Evolutionary conservation across 768 basidiomycete genomes (phyloP).

Genomic region (Obba rivulosa): DNA sequence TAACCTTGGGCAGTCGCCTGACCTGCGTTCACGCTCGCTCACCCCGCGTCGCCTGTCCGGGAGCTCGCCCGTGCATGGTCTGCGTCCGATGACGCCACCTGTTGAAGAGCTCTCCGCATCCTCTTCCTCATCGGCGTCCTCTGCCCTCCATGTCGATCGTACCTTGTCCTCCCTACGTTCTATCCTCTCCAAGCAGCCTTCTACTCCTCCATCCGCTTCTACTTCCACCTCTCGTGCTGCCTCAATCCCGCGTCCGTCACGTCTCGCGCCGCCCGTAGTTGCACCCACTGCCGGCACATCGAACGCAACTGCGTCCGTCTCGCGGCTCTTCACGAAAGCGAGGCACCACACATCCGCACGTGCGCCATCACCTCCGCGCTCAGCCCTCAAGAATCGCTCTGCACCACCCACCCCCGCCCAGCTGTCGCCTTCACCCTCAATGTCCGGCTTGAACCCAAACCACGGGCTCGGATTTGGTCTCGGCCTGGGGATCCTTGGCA

Average conservation of each 20-base stretch:
- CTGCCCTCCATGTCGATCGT: slow-evolving; percentile 55
- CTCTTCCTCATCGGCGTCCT: slow-evolving; percentile 49
- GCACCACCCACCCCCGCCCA: slow-evolving; percentile 26
- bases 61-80: slow-evolving; percentile 12
- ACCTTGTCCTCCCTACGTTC: slow-evolving; percentile 64
- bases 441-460: slow-evolving; percentile 7
- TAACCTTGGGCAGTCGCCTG: neutral
- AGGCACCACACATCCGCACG: slow-evolving; percentile 57
- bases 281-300: slow-evolving; percentile 54
- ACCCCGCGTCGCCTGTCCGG: slow-evolving; percentile 22
- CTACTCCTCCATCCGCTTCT: neutral
- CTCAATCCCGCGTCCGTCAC: slow-evolving; percentile 31
- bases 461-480: slow-evolving; percentile 8
- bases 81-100: slow-evolving; percentile 48
- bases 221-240: slow-evolving; percentile 26
- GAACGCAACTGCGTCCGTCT: slow-evolving; percentile 72
- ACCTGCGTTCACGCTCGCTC: slow-evolving; percentile 21
- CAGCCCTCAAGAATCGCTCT: slow-evolving; percentile 37
- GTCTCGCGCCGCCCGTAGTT: slow-evolving; percentile 45
- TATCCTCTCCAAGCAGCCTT: slow-evolving; percentile 43
- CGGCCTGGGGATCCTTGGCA: slow-evolving; percentile 14
- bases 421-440: slow-evolving; percentile 28
- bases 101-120: slow-evolving; percentile 48
- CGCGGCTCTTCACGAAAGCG: slow-evolving; percentile 66
- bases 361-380: slow-evolving; percentile 54